Base-by-base conservation (phyloP, 371 early-diverging fungal species). In the Modicella reniformis region DNA sequence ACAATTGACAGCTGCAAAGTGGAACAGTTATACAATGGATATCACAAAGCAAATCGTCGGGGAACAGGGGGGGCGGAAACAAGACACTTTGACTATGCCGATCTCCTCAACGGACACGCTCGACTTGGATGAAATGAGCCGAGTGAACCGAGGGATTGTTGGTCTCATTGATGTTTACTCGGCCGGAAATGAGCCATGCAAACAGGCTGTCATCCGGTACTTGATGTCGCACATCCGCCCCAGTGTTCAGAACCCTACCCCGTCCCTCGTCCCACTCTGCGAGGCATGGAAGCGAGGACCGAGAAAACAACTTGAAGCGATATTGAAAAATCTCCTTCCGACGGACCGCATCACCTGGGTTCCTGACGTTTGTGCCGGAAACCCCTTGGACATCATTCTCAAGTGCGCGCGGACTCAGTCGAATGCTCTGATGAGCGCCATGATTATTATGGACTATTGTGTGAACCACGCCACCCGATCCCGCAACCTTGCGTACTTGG, bases 391-490 rank as follows among this genome's bases (percentile, higher is more conserved):
- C 3, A 23, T 44, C 34, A 23, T 72, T 3, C 37, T 65, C 26
- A 7, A 60, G 4, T 28, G 7, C 7, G 61, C 62, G 2, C 32
- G 51, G 30, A 50, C 50, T 3, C 15, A 50, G 0, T 49, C 58
- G 1, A 26, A 50, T 0, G 72, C 58, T 10, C 2, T 66, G 8
- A 28, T n/a, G 0, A 23, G 29, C 9, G 56, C 51, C 26, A 61
- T 21, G 44, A 26, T 66, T 17, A 33, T 72, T 50, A 57, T 65
- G 51, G 34, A 56, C 17, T 72, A 72, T 19, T 66, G 66, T 26
- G 47, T 66, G 2, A 51, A 0, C 8, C 72, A 65, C 13, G 66
- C 72, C n/a, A 51, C 6, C 13, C 19, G 29, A 2, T 44, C 37
- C 32, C 23, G 49, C 23, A 70, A 66, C 32, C 52, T 66, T 5